Evolutionary conservation across 2,329 filamentous ascomycete genomes (phyloP).

Genomic region (Beauveria medogensis): DNA sequence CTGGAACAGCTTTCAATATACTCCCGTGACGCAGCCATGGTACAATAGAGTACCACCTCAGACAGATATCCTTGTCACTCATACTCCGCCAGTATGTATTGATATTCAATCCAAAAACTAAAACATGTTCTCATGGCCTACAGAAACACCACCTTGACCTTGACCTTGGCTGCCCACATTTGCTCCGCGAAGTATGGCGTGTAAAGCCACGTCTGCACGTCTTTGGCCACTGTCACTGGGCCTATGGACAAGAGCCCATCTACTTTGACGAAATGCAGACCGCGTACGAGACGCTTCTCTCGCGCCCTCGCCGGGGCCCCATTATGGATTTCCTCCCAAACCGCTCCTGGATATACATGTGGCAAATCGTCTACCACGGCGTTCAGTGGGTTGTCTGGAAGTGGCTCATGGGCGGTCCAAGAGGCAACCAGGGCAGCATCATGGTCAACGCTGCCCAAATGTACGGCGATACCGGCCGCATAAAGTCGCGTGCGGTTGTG

Average conservation of each 20-base stretch:
- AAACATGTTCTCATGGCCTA: not conserved
- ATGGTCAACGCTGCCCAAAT: slow-evolving; percentile 53
- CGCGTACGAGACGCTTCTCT: slow-evolving; percentile 60
- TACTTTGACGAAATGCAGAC: slow-evolving; percentile 69
- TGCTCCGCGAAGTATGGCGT: slow-evolving; percentile 66
- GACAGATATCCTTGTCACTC: slow-evolving; percentile 73
- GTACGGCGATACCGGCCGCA: slow-evolving; percentile 42
- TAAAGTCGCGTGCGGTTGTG: slow-evolving; percentile 32
- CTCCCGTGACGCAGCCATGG: slow-evolving; percentile 60
- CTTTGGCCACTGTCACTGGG: slow-evolving; percentile 79
- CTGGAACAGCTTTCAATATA: slow-evolving; percentile 61
- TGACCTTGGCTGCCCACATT: slow-evolving; percentile 60
- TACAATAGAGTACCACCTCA: slow-evolving; percentile 59
- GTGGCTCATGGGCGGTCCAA: slow-evolving; percentile 47
- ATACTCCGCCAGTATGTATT: slow-evolving; percentile 58
- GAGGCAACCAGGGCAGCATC: slow-evolving; percentile 39
- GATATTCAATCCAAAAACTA: no score
- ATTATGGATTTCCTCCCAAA: slow-evolving; percentile 40
- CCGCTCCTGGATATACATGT: slow-evolving; percentile 37
- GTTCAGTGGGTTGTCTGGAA: slow-evolving; percentile 44
- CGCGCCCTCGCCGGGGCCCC: slow-evolving; percentile 32
- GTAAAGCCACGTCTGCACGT: slow-evolving; percentile 69
- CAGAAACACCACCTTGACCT: slow-evolving; percentile 61
- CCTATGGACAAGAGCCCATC: slow-evolving; percentile 59
- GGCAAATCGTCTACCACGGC: slow-evolving; percentile 36